Evolutionary conservation across 2,329 filamentous ascomycete genomes (phyloP).

Genomic region (Penicillium sp.): DNA sequence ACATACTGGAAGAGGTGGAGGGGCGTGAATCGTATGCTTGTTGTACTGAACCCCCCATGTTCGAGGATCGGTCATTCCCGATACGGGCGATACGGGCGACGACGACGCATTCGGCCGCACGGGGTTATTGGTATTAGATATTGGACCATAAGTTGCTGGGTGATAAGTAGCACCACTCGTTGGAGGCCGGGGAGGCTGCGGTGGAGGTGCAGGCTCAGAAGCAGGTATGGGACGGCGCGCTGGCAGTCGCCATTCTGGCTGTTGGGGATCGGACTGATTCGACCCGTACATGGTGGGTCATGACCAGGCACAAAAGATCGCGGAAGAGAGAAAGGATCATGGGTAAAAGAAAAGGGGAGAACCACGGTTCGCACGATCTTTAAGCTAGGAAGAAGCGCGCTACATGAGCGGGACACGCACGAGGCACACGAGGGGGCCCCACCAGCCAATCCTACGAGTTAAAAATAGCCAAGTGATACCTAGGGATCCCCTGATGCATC

Average conservation of each 20-base stretch:
- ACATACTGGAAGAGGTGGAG: conserved; percentile 41
- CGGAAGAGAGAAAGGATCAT: neutral
- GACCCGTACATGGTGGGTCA: conserved; percentile 35
- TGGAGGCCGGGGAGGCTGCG: conserved; percentile 26
- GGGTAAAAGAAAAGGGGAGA: neutral
- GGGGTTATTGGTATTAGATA: conserved; percentile 27
- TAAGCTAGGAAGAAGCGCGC: neutral
- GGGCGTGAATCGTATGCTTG: conserved; percentile 27
- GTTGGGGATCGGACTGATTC: conserved; percentile 27
- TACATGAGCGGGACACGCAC: neutral
- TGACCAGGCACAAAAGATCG: neutral
- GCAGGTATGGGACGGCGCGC: conserved; percentile 23
- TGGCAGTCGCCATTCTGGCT: conserved; percentile 42
- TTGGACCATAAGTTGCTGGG: conserved; percentile 37
- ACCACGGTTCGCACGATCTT: neutral
- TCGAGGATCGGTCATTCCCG: conserved; percentile 32
- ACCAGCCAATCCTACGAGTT: neutral
- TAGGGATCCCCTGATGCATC: neutral
- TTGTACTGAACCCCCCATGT: conserved; percentile 48
- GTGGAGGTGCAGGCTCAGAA: conserved; percentile 20
- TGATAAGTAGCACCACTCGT: conserved; percentile 29
- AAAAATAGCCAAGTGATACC: neutral
- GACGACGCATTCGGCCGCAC: conserved; percentile 7
- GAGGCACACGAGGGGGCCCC: neutral
- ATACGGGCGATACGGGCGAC: conserved; percentile 14